Evolutionary conservation across 345 rosid species (phyloP), one percentile per base, ranked within the genome.

Genomic region (Pseudoturritis turrita): DNA sequence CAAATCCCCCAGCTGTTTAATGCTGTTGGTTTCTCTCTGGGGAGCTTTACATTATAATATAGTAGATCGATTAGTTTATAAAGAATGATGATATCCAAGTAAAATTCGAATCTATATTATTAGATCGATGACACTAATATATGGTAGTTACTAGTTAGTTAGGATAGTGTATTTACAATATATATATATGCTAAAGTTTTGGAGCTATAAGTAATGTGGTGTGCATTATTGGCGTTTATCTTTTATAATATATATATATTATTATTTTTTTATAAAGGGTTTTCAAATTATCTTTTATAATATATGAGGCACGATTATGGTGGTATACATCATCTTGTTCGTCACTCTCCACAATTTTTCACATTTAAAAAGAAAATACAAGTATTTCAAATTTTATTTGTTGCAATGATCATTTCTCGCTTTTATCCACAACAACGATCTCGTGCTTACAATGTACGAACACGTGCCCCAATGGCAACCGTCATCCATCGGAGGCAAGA

Each of bases 271-370:
- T n/a, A n/a, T n/a, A n/a, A n/a, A n/a, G n/a, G n/a, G n/a, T n/a
- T n/a, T n/a, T n/a, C n/a, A n/a, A n/a, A n/a, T n/a, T n/a, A n/a
- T n/a, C n/a, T n/a, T n/a, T n/a, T n/a, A 37, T 53, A 44, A 36
- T 25, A 23, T 69, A 55, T 18, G 74, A 68, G 64, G 74, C 74
- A 68, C 79, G 79, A 74, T 58, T 40, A 59, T 66, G 59, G 68
- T 68, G 75, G 79, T 70, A 45, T 76, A 62, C 79, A 70, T 76
- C 79, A 76, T 70, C 75, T 45, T 29, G 65, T 54, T 76, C 79
- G 75, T 76, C 79, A 76, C 70, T 52, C 75, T 76, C 65, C 59
- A 43, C 45, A 21, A 54, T 4, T 49, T 54, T 61, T 68, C 36
- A 49, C 44, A 43, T 43, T 22, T 36, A 4, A 36, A 50, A 59